Conservation (phyloP, 768 basidiomycete genomes). For the Pulveroboletus sp. region DNA sequence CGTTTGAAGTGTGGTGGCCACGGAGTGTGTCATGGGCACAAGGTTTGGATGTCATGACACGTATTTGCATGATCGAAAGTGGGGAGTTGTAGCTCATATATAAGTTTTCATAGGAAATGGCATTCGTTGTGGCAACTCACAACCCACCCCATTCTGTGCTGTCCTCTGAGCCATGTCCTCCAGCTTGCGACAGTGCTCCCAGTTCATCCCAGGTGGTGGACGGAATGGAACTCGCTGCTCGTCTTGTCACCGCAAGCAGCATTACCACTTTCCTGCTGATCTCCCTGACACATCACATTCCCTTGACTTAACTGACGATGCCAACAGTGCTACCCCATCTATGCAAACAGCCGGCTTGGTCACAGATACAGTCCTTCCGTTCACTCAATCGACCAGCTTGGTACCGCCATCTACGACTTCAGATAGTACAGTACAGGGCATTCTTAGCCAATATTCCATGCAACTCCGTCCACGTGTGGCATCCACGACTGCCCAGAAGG, state of each 20-base stretch:
- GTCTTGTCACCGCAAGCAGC: slow-evolving; percentile 1
- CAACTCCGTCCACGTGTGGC: neutral
- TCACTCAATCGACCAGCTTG: no score
- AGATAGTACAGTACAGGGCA: neutral
- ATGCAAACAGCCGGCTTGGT: no score
- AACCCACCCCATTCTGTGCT: neutral
- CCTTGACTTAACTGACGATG: no score
- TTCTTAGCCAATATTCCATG: no score
- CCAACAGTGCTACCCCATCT: no score
- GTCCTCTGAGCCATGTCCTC: neutral
- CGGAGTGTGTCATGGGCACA: slow-evolving; percentile 2
- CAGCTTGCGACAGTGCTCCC: neutral
- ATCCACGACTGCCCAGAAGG: neutral
- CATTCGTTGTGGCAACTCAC: neutral
- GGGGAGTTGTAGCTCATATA: slow-evolving; percentile 6
- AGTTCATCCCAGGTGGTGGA: slow-evolving; percentile 1
- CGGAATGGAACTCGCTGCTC: neutral
- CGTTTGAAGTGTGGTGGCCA: slow-evolving; percentile 6
- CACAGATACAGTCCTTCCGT: no score
- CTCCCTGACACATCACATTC: neutral
- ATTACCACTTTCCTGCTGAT: neutral
- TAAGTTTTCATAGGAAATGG: neutral
- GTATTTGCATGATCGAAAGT: slow-evolving; percentile 1
- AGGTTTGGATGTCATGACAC: slow-evolving; percentile 8
- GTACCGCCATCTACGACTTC: no score